These are phyloP conservation scores for Claviceps spartinae DNA, from an alignment of 2,329 filamentous ascomycete genomes.

Conservation along the genomic window DNA sequence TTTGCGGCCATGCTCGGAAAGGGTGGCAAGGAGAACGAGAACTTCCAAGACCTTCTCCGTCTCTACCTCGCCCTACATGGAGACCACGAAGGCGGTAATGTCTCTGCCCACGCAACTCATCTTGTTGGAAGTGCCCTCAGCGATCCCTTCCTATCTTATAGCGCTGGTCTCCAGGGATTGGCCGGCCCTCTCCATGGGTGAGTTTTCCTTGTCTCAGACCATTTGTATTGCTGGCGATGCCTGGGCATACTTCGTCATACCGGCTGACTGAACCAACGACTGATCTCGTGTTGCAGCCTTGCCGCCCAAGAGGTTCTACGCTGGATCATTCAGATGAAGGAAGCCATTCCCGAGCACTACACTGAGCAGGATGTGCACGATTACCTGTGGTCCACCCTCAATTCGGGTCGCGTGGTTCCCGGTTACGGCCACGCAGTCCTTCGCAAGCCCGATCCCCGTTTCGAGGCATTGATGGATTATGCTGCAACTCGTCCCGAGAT, in stretches of 20 bases:
- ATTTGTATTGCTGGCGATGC: neutral
- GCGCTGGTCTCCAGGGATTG: conserved; percentile 85
- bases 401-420: conserved; percentile 85
- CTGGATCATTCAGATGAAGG: conserved; percentile 95
- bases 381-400: conserved; percentile 87
- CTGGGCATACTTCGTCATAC: neutral
- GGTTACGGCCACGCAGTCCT: conserved; percentile 94
- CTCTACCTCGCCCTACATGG: conserved; percentile 93
- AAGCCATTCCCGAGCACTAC: conserved; percentile 65
- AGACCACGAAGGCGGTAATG: conserved; percentile 96
- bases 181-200: conserved; percentile 62
- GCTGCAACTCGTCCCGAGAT: conserved; percentile 76
- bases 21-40: conserved; percentile 72
- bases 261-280: neutral
- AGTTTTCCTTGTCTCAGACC: conserved; percentile 12
- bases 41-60: conserved; percentile 88
- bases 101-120: conserved; percentile 90
- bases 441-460: conserved; percentile 91
- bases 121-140: conserved; percentile 88
- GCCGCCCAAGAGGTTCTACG: conserved; percentile 94
- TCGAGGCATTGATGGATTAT: conserved; percentile 94
- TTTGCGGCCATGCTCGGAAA: conserved; percentile 94
- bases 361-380: conserved; percentile 69
- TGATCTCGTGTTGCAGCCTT: conserved; percentile 36
- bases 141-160: conserved; percentile 92